These are phyloP conservation scores for Plasmodium fragile DNA, from an alignment of 169 alveolate species.

Conservation along the genomic window DNA sequence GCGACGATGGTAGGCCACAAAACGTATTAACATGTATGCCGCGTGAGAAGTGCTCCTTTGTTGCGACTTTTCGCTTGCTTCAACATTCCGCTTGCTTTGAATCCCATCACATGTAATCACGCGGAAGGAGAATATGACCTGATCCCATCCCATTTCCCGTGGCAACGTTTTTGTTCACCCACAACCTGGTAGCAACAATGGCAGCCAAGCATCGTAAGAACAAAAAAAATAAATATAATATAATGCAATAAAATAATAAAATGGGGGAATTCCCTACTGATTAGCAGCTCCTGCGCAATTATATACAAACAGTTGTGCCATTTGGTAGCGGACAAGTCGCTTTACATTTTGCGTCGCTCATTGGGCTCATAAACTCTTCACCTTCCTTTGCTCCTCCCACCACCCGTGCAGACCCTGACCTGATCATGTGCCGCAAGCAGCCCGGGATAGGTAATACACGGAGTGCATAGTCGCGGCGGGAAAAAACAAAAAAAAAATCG, in stretches of 20 bases:
- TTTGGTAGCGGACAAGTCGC: not conserved
- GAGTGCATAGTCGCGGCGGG: not conserved
- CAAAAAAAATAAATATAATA: not conserved
- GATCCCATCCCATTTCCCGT: not conserved
- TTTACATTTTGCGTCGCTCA: not conserved
- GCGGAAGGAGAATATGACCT: not conserved
- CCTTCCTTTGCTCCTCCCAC: not conserved
- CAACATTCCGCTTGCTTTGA: not conserved
- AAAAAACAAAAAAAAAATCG: not conserved
- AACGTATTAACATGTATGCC: not conserved
- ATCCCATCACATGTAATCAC: not conserved
- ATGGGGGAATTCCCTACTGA: not conserved
- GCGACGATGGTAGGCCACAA: not conserved
- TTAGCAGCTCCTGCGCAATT: not conserved
- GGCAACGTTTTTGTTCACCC: not conserved
- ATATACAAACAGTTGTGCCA: not conserved
- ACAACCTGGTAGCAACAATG: not conserved
- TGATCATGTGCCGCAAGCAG: constrained; percentile 98
- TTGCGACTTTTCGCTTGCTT: not conserved
- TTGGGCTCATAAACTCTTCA: not conserved
- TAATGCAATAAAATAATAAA: not conserved
- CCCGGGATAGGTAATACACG: constrained; percentile 94
- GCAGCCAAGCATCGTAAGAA: constrained; percentile 8
- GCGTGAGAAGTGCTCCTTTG: not conserved
- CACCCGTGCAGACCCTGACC: constrained; percentile 91